Conservation (phyloP, 208 protist species). For the Leishmania tarentolae region DNA sequence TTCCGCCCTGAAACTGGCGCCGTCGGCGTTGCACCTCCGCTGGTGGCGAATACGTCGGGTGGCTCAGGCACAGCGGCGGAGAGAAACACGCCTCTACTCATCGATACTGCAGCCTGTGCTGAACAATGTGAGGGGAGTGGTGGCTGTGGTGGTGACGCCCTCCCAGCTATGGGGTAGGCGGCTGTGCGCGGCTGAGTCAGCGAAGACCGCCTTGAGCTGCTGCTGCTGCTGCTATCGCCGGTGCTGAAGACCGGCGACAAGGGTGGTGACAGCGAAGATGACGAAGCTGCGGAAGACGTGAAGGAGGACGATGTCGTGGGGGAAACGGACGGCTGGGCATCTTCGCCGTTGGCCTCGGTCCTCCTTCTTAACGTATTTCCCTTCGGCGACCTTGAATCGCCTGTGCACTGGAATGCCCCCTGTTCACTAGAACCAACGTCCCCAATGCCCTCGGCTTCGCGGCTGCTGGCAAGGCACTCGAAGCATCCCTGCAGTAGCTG, state of each 20-base stretch:
- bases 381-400: neutral
- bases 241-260: constrained; percentile 5
- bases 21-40: neutral
- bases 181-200: neutral
- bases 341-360: neutral
- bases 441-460: neutral
- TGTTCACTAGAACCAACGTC: neutral
- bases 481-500: constrained; percentile 62
- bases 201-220: neutral
- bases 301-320: neutral
- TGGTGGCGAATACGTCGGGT: constrained; percentile 13
- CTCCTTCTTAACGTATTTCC: neutral
- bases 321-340: neutral
- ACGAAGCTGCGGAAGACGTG: neutral
- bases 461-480: constrained; percentile 21
- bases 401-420: neutral
- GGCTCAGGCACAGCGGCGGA: constrained; percentile 11
- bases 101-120: neutral
- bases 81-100: no score
- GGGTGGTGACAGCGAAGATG: neutral
- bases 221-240: constrained; percentile 6
- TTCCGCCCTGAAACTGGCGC: constrained; percentile 3
- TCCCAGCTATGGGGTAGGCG: neutral
- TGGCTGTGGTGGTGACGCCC: constrained; percentile 3
- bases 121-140: neutral